A percentile compares a stretch with the other conserved stretches of the same genome.
Evolutionary conservation across 2,329 filamentous ascomycete genomes (phyloP).

Genomic region (Didymellaceae sp.): DNA sequence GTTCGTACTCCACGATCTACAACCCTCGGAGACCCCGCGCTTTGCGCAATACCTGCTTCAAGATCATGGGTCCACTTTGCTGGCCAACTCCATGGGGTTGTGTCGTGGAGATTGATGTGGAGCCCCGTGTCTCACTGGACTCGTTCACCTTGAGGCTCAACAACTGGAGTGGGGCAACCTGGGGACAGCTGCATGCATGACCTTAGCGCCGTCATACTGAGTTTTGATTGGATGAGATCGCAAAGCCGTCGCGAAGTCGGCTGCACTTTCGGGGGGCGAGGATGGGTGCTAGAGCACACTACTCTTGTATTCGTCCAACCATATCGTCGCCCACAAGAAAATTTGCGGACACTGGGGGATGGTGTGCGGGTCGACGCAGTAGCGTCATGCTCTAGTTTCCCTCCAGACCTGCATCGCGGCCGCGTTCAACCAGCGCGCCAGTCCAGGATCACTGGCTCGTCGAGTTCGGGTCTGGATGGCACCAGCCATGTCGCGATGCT

Average conservation of each 20-base stretch:
- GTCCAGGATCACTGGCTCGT: conserved; percentile 22
- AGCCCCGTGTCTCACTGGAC: conserved; percentile 19
- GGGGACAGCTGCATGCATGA: conserved; percentile 13
- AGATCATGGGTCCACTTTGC: conserved; percentile 10
- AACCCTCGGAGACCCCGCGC: conserved; percentile 14
- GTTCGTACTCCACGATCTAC: not conserved
- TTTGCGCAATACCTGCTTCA: conserved; percentile 11
- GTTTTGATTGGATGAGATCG: conserved; percentile 22
- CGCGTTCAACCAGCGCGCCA: conserved; percentile 26
- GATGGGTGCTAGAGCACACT: conserved; percentile 9
- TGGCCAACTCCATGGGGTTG: conserved; percentile 34
- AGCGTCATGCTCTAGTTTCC: conserved; percentile 18
- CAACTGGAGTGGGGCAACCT: conserved; percentile 25
- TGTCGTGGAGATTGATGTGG: conserved; percentile 31
- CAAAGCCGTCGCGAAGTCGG: conserved; percentile 18
- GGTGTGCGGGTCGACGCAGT: conserved; percentile 25
- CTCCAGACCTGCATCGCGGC: conserved; percentile 19
- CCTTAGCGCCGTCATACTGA: not conserved
- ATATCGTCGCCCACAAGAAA: conserved; percentile 11
- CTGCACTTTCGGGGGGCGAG: conserved; percentile 26
- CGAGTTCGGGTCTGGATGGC: conserved; percentile 31
- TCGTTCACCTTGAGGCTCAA: conserved; percentile 38
- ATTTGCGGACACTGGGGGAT: conserved; percentile 26
- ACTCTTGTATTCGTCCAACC: conserved; percentile 20
- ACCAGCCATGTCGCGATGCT: conserved; percentile 25